Evolutionary conservation across 2,329 filamentous ascomycete species (phyloP).

Genomic region (Cordyceps fumosorosea): DNA sequence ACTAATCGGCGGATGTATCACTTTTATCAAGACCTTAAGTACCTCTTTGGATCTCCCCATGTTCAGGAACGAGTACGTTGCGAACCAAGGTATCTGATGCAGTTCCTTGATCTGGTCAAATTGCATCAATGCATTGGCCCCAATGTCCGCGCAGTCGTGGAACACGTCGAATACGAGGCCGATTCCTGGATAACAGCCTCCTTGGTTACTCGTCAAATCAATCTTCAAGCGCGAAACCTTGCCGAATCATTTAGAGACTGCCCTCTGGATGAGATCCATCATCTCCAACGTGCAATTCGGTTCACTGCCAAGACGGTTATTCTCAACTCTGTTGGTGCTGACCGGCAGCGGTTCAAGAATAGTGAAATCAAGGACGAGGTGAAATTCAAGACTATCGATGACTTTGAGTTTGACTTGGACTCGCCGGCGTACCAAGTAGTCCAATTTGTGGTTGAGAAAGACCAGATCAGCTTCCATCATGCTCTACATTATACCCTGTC

Average conservation of each 20-base stretch:
- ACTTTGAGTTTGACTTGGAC: constrained; percentile 71
- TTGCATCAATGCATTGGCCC: constrained; percentile 96
- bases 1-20: constrained; percentile 95
- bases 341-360: constrained; percentile 76
- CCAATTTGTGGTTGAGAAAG: constrained; percentile 79
- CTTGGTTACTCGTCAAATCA: constrained; percentile 89
- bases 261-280: constrained; percentile 54
- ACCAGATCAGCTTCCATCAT: constrained; percentile 95
- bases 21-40: constrained; percentile 92
- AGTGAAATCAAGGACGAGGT: constrained; percentile 84
- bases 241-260: constrained; percentile 76
- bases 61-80: constrained; percentile 78
- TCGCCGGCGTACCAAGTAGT: constrained; percentile 61
- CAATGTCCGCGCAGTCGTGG: constrained; percentile 81
- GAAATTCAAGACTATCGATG: constrained; percentile 68
- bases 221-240: constrained; percentile 81
- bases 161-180: constrained; percentile 97
- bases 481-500: constrained; percentile 93
- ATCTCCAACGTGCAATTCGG: constrained; percentile 65
- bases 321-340: constrained; percentile 81
- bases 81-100: constrained; percentile 81
- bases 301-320: constrained; percentile 78
- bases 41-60: constrained; percentile 80
- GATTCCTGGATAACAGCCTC: constrained; percentile 98
- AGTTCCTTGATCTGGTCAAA: constrained; percentile 93